Evolutionary conservation across 2,329 filamentous ascomycete species (phyloP).

Genomic region (Bipolaris sorokiniana): DNA sequence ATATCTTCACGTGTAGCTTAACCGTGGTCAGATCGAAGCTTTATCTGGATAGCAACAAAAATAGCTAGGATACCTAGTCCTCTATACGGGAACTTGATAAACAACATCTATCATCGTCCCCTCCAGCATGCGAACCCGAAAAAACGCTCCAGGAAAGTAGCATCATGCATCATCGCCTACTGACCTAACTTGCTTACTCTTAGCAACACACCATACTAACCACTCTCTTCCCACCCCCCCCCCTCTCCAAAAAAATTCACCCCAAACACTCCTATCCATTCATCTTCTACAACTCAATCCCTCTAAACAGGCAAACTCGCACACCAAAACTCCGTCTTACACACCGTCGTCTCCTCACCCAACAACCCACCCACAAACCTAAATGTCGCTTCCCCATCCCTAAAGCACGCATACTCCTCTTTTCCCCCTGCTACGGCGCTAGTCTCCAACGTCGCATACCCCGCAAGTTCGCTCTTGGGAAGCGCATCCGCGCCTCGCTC

Average conservation of each 20-base stretch:
- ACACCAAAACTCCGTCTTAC: conserved; percentile 30
- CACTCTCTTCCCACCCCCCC: too few species aligned
- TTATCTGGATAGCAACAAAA: neutral
- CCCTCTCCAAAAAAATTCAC: neutral
- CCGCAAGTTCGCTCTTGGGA: conserved; percentile 22
- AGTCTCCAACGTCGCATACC: conserved; percentile 15
- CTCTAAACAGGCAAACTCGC: conserved; percentile 14
- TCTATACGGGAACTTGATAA: too few species aligned
- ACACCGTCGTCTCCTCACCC: conserved; percentile 11
- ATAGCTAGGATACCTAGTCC: too few species aligned
- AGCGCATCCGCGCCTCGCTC: conserved; percentile 15
- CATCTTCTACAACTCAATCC: neutral
- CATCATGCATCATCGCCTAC: too few species aligned
- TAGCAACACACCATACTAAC: too few species aligned
- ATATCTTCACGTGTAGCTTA: neutral
- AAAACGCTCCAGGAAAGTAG: too few species aligned
- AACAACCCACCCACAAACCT: conserved; percentile 10
- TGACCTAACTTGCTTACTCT: too few species aligned
- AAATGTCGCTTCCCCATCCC: conserved; percentile 23
- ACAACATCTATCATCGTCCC: too few species aligned
- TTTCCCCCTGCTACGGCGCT: neutral
- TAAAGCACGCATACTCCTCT: conserved; percentile 30
- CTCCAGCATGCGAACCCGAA: too few species aligned
- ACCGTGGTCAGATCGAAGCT: neutral
- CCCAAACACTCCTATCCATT: neutral